Base-by-base conservation (phyloP, 345 rosid genomes). In the Dimocarpus longan region DNA sequence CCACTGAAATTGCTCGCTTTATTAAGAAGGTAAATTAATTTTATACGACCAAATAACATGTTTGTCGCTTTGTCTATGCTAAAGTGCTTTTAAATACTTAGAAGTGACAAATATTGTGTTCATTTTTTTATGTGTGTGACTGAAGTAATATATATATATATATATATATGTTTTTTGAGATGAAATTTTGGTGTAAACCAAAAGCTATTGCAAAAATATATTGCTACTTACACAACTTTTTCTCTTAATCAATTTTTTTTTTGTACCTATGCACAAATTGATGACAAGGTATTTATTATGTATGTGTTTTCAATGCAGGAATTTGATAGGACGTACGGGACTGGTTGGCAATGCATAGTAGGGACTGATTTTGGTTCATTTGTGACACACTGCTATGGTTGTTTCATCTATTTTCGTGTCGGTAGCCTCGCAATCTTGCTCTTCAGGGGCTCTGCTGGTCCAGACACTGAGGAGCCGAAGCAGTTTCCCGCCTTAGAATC, bases 301-400 rank as follows among this genome's bases (percentile, higher is more conserved):
- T 1, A 18, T 57, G 67, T 37, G 24, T n/a, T 19, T 71, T n/a
- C 63, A n/a, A 24, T 73, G 82, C 87, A 90, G 93, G 92, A 88
- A 80, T 92, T 90, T 59, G 93, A 92, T 72, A 74, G 72, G 71
- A 69, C 66, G 8, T 71, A 88, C 44, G 93, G 93, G 48, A 50
- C 73, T 6, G 92, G 91, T 3, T 92, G 96, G 96, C 91, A 89
- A 68, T 90, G 93, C 89, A 85, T 92, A 10, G 96, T 88, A 39
- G 93, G 92, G 22, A 90, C 88, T 26, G 88, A 90, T 86, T 92
- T 90, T 70, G 90, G 91, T 11, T 92, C 92, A 4, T 92, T 89
- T 79, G 92, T 90, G 76, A 90, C 96, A 9, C 92, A 90, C 37
- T 83, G 89, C 79, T 75, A 11, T 11, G 92, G 92, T 43, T 82